Percentiles rank a stretch among this genome's conserved stretches.
Evolutionary conservation across 352 stramenopile genomes (phyloP).

Genomic region (Halophytophthora batemanensis): DNA sequence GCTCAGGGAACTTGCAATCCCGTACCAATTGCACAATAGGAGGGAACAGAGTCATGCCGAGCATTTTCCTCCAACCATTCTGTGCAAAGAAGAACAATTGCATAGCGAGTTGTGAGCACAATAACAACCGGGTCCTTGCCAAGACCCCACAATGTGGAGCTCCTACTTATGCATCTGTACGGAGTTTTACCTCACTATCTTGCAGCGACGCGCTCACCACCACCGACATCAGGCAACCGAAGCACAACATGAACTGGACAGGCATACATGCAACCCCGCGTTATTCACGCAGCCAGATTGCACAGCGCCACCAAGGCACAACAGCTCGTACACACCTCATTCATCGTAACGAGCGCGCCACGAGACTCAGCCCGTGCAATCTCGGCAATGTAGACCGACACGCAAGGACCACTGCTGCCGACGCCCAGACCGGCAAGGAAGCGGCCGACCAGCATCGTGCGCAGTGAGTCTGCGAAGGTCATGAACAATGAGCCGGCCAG

Average conservation of each 20-base stretch:
- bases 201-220: conserved; percentile 43
- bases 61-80: conserved; percentile 64
- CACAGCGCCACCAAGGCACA: not conserved
- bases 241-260: conserved; percentile 75
- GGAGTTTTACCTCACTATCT: conserved; percentile 21
- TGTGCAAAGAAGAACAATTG: conserved; percentile 11
- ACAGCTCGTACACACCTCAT: conserved; percentile 30
- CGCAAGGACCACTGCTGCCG: conserved; percentile 58
- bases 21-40: conserved; percentile 60
- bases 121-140: not conserved
- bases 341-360: conserved; percentile 56
- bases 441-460: conserved; percentile 51
- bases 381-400: conserved; percentile 68
- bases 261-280: not conserved
- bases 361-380: conserved; percentile 54
- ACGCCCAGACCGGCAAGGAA: conserved; percentile 66
- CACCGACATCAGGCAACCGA: conserved; percentile 67
- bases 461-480: conserved; percentile 52
- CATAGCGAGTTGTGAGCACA: not conserved
- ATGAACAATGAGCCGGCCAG: conserved; percentile 59
- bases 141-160: not conserved
- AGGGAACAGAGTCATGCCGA: conserved; percentile 57
- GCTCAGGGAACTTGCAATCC: not conserved
- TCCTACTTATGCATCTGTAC: too few relatives aligned
- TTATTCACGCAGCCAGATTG: not conserved